A percentile compares a stretch with the other conserved stretches of the same genome.
phyloP scores from a whole-genome alignment of 345 rosid genomes.

The Orychophragmus violaceus region DNA sequence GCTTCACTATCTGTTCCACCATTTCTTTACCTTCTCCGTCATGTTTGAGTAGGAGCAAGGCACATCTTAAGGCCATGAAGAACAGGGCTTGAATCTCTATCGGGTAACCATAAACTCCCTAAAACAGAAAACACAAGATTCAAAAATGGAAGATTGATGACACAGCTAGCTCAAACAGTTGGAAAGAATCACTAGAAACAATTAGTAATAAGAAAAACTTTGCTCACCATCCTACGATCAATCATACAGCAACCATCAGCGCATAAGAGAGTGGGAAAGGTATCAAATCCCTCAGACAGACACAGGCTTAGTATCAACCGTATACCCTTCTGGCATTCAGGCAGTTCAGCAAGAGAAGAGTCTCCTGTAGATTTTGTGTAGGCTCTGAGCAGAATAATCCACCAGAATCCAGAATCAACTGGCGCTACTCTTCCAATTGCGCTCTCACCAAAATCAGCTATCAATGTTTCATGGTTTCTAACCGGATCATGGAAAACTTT shows the following conservation, averaged over 20 bases:
- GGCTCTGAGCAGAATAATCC: background rate
- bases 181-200: background rate
- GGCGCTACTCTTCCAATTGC: background rate
- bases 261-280: background rate
- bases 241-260: background rate
- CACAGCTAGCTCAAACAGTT: background rate
- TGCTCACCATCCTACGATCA: background rate
- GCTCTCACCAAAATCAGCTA: background rate
- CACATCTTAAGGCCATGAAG: background rate
- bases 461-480: background rate
- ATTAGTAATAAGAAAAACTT: background rate
- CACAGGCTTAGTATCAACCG: background rate
- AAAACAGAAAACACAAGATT: background rate
- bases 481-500: background rate
- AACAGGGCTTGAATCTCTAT: background rate
- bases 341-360: background rate
- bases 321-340: background rate
- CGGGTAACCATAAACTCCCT: background rate
- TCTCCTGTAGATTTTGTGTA: background rate
- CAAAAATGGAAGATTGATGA: no score
- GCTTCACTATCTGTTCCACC: background rate
- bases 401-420: background rate
- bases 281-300: background rate
- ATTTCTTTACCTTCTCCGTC: background rate
- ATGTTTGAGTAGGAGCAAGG: background rate